phyloP scores from a whole-genome alignment of 1,284 basidiomycete genomes.

The Apiotrichum brassicae region DNA sequence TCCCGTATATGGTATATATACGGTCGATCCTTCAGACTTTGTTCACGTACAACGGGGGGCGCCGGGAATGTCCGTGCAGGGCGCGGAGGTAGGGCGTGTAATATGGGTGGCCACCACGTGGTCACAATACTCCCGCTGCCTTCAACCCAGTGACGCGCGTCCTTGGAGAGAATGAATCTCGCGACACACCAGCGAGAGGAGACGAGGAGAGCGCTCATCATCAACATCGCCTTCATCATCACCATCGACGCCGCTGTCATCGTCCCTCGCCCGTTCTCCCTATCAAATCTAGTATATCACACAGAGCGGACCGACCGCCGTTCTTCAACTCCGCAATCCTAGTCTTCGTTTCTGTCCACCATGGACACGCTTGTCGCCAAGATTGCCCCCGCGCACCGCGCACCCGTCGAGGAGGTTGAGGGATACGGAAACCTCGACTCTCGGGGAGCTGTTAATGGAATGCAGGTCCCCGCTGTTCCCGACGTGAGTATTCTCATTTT shows the following conservation, averaged over 20 bases:
- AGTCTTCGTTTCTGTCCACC: conserved; percentile 26
- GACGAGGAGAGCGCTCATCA: not conserved
- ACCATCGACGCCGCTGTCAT: not conserved
- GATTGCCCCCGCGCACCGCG: conserved; percentile 51
- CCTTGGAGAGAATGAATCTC: not conserved
- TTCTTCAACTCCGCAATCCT: not conserved
- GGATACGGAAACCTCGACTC: conserved; percentile 59
- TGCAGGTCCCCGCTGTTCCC: conserved; percentile 41
- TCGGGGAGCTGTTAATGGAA: conserved; percentile 36
- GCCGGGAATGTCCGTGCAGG: no score
- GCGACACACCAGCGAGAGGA: not conserved
- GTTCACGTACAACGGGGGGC: no score
- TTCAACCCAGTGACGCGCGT: conserved; percentile 2
- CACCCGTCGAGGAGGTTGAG: conserved; percentile 53
- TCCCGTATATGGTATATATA: no score
- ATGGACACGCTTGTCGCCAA: conserved; percentile 72
- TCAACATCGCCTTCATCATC: conserved; percentile 1
- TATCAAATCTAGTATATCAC: no score
- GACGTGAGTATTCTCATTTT: conserved; percentile 45
- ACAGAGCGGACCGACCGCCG: no score
- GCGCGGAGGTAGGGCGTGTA: no score
- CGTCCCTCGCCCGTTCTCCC: not conserved
- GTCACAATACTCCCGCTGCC: no score
- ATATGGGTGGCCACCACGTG: no score
- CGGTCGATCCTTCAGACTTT: no score